Conservation (phyloP, 805 yeast species). For the Lipomyces yamanashiensis region DNA sequence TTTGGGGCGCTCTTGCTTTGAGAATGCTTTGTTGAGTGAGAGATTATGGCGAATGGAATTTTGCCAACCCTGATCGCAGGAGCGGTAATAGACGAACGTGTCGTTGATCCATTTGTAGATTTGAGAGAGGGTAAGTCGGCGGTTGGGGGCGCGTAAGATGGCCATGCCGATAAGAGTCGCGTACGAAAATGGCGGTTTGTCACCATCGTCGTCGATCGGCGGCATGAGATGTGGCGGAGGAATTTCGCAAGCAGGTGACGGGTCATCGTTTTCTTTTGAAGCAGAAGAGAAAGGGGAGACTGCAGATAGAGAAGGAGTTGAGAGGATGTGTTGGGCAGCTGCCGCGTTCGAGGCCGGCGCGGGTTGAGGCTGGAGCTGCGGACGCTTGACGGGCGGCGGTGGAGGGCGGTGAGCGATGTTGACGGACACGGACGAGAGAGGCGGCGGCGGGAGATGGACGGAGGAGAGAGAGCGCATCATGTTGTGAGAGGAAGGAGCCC, state of each 20-base stretch:
- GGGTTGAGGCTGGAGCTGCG: constrained; percentile 7
- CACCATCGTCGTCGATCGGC: constrained; percentile 55
- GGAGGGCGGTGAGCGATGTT: constrained; percentile 19
- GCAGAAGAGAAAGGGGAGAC: constrained; percentile 9
- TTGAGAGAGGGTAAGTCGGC: constrained; percentile 76
- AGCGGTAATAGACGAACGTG: constrained; percentile 80
- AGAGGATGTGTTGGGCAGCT: constrained; percentile 31
- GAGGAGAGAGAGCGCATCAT: constrained; percentile 37
- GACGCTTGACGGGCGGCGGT: constrained; percentile 15
- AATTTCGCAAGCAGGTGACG: constrained; percentile 34
- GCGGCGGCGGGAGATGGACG: constrained; percentile 37
- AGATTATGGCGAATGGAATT: constrained; percentile 94
- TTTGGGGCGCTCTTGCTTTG: constrained; percentile 86
- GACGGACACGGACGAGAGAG: constrained; percentile 30
- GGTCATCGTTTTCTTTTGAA: constrained; percentile 5
- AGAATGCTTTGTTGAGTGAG: constrained; percentile 89
- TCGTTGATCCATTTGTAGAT: constrained; percentile 91
- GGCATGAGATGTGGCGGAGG: constrained; percentile 52
- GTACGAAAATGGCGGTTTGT: constrained; percentile 91
- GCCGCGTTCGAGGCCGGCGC: constrained; percentile 12
- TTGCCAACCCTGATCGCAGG: constrained; percentile 94
- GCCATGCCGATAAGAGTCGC: constrained; percentile 95
- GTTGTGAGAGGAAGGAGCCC: constrained; percentile 27
- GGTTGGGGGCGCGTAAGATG: constrained; percentile 73
- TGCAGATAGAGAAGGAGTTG: constrained; percentile 21